A percentile compares a stretch with the other conserved stretches of the same genome.
These are phyloP conservation scores for Earliella scabrosa DNA, from an alignment of 1,284 basidiomycete genomes.

Conservation along the genomic window DNA sequence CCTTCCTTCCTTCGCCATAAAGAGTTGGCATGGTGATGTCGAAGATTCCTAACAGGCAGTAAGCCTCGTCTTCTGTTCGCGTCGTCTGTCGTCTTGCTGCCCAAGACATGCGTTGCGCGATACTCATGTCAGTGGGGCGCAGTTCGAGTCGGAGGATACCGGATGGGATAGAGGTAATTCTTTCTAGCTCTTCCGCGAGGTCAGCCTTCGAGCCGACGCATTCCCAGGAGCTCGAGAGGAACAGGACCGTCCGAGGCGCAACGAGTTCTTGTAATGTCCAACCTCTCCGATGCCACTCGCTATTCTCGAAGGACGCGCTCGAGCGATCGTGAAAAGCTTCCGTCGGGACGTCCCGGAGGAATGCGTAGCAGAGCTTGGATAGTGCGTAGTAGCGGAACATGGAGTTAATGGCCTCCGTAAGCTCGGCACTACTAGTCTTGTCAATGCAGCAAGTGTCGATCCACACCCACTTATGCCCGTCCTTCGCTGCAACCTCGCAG, in stretches of 20 bases:
- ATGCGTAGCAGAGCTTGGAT: constrained; percentile 10
- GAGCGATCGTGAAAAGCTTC: background rate
- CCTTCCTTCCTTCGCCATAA: constrained; percentile 12
- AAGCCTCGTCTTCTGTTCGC: constrained; percentile 12
- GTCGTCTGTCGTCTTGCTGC: constrained; percentile 8
- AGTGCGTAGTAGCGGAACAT: constrained; percentile 12
- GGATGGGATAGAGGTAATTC: background rate
- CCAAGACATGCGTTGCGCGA: constrained; percentile 21
- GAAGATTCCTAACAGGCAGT: constrained; percentile 16
- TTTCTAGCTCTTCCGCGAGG: constrained; percentile 4
- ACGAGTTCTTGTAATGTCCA: constrained; percentile 19
- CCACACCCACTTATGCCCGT: constrained; percentile 9
- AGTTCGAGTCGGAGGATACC: constrained; percentile 2
- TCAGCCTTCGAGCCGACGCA: constrained; percentile 7
- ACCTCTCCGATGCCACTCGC: constrained; percentile 15
- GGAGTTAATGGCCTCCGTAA: constrained; percentile 16
- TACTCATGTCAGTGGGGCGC: background rate
- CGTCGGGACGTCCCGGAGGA: constrained; percentile 5
- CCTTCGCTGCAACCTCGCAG: constrained; percentile 1
- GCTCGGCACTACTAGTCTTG: constrained; percentile 14
- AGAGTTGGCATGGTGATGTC: constrained; percentile 13
- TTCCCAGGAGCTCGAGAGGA: constrained; percentile 8
- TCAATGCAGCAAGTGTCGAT: constrained; percentile 16
- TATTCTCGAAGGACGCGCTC: constrained; percentile 7
- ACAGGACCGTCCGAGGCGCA: constrained; percentile 6